Base-by-base conservation (phyloP, 768 basidiomycete species). In the Agaricus sinodeliciosus region DNA sequence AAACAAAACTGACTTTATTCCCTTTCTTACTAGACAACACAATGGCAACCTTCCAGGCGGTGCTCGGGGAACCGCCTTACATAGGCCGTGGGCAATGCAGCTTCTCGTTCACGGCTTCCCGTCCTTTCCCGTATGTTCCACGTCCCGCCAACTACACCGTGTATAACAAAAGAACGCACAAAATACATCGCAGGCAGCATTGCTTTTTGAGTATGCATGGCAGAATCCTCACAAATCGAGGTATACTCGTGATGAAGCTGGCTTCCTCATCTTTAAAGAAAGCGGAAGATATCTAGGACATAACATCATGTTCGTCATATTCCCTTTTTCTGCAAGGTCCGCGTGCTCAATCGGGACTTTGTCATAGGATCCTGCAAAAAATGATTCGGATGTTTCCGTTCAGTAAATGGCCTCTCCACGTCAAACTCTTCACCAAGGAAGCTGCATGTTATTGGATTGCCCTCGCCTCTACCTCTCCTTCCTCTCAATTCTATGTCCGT, bases 21-120 rank as follows among this genome's bases (percentile, higher is more conserved):
- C n/a, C n/a, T n/a, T n/a, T n/a, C n/a, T 22, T 12, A 4, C 12
- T 48, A 82, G 87, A 25, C 89, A 91, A 60, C 90, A 93, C 64
- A 93, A 93, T 67, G 89, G 89, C 26, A 81, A 86, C 64, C 65
- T 90, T 51, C 68, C 75, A 0, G 78, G 80, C 60, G 90, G 90
- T 15, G 90, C 88, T 9, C 74, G 71, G 66, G 85, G 79, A 65
- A 91, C 89, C 0, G 68, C 67, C 41, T 58, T 69, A 22, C 76
- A 77, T 43, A 65, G 85, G 22, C 86, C 86, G 39, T 91, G 87
- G 89, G 75, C 81, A 9, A 90, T 93, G 88, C 82, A 85, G 54
- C 84, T 91, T 83, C 84, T 91, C 35, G 84, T 91, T 1, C 77
- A 88, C 62, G 90, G 90, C 4, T 91, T 93, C 59, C 87, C 89